Evolutionary conservation across 73 alveolate genomes (phyloP), one percentile per base, ranked within the genome.

Genomic region (Symbiodinium pilosum): DNA sequence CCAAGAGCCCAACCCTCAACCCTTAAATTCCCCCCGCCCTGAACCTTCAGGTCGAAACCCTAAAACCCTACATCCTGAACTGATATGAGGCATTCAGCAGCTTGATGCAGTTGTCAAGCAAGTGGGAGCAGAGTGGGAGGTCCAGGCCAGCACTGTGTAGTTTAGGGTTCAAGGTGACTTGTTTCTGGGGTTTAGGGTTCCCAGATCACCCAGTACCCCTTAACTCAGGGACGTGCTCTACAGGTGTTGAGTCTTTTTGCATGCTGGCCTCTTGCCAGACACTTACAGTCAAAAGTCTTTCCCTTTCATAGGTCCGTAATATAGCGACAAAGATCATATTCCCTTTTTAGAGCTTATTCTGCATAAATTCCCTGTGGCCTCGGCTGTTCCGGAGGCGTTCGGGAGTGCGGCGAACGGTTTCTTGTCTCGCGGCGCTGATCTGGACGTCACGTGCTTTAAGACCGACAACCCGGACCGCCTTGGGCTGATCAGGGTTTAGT

Each of bases 341-440:
- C n/a, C n/a, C n/a, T n/a, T n/a, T n/a, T n/a, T n/a, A n/a, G n/a
- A n/a, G n/a, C n/a, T n/a, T n/a, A n/a, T n/a, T n/a, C n/a, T n/a
- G n/a, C n/a, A n/a, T n/a, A n/a, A n/a, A n/a, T n/a, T n/a, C n/a
- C n/a, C n/a, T n/a, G n/a, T n/a, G n/a, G n/a, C n/a, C n/a, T n/a
- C n/a, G 39, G 39, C 14, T 68, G 41, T 28, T 14, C 36, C 28
- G 0, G 30, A 88, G 95, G 95, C 95, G 20, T 88, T 88, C 18
- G 95, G 95, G 36, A 88, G 95, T 28, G 86, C 95, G 28, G 86
- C 86, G 64, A 88, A 88, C 34, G 95, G 95, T 21, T 88, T 88
- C 43, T 54, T 59, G n/a, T 88, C 95, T 64, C 86, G 95, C 11
- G 95, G 95, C 43, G 95, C 95, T 26, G 95, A 88, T 40, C 95